A percentile compares a stretch with the other conserved stretches of the same genome.
phyloP scores from a whole-genome alignment of 1,284 basidiomycete genomes.

The Puccinia hordei region DNA sequence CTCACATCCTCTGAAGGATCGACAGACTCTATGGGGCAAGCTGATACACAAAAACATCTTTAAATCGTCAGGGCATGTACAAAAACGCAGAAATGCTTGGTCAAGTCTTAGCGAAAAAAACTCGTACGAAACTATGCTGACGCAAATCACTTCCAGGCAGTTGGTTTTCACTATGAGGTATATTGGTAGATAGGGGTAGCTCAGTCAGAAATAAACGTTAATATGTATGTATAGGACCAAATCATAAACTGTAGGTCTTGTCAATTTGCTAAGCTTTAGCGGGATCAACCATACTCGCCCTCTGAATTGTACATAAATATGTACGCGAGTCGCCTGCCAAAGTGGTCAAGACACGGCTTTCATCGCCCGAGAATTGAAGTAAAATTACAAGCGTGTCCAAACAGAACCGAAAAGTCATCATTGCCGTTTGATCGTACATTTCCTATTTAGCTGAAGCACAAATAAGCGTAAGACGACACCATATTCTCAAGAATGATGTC shows the following conservation, averaged over 20 bases:
- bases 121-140: slow-evolving; percentile 25
- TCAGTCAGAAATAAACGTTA: slow-evolving; percentile 16
- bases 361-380: slow-evolving; percentile 6
- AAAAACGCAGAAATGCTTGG: slow-evolving; percentile 23
- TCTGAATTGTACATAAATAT: not conserved
- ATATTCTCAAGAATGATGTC: slow-evolving; percentile 23
- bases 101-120: slow-evolving; percentile 26
- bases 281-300: slow-evolving; percentile 7
- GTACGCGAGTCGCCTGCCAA: not conserved
- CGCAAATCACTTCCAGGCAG: slow-evolving; percentile 22
- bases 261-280: slow-evolving; percentile 1
- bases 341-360: slow-evolving; percentile 12
- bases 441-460: not conserved
- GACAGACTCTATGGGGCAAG: slow-evolving; percentile 12
- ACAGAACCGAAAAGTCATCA: slow-evolving; percentile 3
- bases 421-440: not conserved
- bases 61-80: not conserved
- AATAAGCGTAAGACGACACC: slow-evolving; percentile 13
- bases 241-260: slow-evolving; percentile 7
- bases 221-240: slow-evolving; percentile 13
- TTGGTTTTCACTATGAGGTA: not conserved
- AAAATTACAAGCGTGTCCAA: slow-evolving; percentile 12
- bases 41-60: not conserved
- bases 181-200: slow-evolving; percentile 20
- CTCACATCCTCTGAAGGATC: slow-evolving; percentile 2